Evolutionary conservation across 192 early-diverging fungal genomes (phyloP).

Genomic region (Backusella morwellensis): DNA sequence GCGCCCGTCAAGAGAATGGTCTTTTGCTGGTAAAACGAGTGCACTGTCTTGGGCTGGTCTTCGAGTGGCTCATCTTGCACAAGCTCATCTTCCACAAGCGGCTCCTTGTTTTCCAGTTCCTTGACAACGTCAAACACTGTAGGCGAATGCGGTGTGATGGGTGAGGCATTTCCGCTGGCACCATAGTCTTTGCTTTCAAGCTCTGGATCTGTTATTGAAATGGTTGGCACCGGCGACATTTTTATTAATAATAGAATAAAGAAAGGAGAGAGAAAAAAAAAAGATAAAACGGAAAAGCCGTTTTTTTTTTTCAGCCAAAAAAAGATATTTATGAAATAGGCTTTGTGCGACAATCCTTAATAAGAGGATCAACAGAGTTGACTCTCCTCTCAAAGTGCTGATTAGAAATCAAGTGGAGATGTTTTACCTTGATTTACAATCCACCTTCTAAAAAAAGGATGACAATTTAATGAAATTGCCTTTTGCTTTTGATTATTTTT

Average conservation of each 20-base stretch:
- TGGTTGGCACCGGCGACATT: slow-evolving; percentile 30
- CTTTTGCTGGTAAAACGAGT: slow-evolving; percentile 28
- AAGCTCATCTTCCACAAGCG: neutral
- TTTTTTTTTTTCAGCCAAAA: no score
- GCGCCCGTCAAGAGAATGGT: slow-evolving; percentile 50
- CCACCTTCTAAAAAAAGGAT: no score
- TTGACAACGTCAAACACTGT: slow-evolving; percentile 35
- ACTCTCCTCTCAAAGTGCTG: no score
- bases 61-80: neutral
- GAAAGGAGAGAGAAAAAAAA: neutral
- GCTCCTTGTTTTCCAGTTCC: slow-evolving; percentile 23
- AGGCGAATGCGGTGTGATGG: slow-evolving; percentile 29
- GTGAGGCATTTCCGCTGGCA: slow-evolving; percentile 1
- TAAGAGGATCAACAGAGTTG: no score
- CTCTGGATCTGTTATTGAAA: slow-evolving; percentile 35
- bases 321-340: no score
- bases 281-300: neutral
- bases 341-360: no score
- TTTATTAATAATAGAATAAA: neutral
- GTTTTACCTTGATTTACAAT: no score
- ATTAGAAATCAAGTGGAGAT: no score
- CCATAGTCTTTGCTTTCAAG: slow-evolving; percentile 31
- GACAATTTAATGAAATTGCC: no score
- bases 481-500: no score
- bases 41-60: neutral